phyloP scores from a whole-genome alignment of 768 basidiomycete species.

The Dacryopinax primogenitus region DNA sequence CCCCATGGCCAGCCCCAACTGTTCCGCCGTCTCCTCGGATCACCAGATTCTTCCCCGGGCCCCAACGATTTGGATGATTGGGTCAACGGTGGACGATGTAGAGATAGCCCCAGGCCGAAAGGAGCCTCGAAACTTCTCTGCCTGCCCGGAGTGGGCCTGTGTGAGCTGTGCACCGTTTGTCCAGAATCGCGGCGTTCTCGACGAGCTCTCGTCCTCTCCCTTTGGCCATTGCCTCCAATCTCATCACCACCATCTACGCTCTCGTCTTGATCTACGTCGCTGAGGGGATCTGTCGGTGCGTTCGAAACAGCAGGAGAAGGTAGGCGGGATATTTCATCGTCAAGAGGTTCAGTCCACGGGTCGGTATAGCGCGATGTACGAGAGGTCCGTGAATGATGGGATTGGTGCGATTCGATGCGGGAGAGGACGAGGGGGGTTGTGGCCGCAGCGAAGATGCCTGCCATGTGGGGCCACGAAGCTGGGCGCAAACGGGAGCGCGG shows the following conservation, averaged over 20 bases:
- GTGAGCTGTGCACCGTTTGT: neutral
- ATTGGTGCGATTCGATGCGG: neutral
- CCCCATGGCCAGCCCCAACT: neutral
- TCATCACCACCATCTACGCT: neutral
- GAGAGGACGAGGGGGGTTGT: neutral
- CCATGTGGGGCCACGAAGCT: neutral
- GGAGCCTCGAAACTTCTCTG: neutral
- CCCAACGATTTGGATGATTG: neutral
- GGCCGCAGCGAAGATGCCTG: neutral
- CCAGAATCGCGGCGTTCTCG: too few relatives aligned
- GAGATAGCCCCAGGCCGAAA: neutral
- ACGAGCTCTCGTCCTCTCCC: too few relatives aligned
- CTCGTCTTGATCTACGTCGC: neutral
- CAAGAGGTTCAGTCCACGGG: neutral
- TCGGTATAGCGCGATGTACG: neutral
- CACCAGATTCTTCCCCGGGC: neutral
- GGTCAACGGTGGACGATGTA: neutral
- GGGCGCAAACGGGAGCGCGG: neutral
- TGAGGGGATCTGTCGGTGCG: neutral
- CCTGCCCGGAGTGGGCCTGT: neutral
- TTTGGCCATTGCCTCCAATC: neutral
- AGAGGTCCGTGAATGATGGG: neutral
- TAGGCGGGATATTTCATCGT: neutral
- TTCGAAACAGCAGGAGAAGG: neutral
- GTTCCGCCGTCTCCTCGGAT: neutral